A percentile compares a stretch with the other conserved stretches of the same genome.
Conservation (phyloP, 306 rosid genomes). For the Vigna hirtella region DNA sequence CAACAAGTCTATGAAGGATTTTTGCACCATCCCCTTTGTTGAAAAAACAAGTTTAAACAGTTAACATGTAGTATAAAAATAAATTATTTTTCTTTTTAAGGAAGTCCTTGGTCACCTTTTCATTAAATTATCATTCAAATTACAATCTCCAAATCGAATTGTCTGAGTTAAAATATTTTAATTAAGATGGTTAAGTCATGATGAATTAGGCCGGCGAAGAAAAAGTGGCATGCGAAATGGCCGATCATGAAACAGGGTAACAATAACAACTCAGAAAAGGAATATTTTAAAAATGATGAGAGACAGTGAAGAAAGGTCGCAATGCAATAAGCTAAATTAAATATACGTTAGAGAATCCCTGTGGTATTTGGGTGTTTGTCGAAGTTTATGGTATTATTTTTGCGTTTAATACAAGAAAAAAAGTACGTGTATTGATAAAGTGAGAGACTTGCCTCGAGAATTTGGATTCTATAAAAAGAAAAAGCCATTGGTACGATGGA, state of each 20-base stretch:
- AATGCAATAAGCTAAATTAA: background rate
- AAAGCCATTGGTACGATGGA: slow-evolving; percentile 36
- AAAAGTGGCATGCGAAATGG: slow-evolving; percentile 19
- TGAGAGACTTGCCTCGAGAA: slow-evolving; percentile 14
- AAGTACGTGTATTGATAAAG: slow-evolving; percentile 29
- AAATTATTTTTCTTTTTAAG: background rate
- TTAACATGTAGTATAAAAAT: too few species aligned
- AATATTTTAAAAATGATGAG: slow-evolving; percentile 46
- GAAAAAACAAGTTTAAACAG: background rate
- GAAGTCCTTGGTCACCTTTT: background rate
- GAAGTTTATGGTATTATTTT: slow-evolving; percentile 5
- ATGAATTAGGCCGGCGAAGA: slow-evolving; percentile 18
- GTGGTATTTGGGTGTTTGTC: slow-evolving; percentile 10
- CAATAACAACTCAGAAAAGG: slow-evolving; percentile 28
- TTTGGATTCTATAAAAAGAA: slow-evolving; percentile 34
- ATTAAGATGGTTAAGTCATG: slow-evolving; percentile 11
- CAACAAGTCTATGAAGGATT: background rate
- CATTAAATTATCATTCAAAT: too few species aligned
- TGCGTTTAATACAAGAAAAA: slow-evolving; percentile 43
- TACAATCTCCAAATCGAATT: background rate
- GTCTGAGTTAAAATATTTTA: background rate
- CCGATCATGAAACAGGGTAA: slow-evolving; percentile 21
- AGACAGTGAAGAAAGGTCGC: too few species aligned
- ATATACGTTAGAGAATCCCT: background rate
- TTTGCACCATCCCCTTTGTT: background rate